Percentiles rank a stretch among this genome's conserved stretches.
phyloP scores from a whole-genome alignment of 2,329 filamentous ascomycete genomes.

The Chrysoporthe cubensis region DNA sequence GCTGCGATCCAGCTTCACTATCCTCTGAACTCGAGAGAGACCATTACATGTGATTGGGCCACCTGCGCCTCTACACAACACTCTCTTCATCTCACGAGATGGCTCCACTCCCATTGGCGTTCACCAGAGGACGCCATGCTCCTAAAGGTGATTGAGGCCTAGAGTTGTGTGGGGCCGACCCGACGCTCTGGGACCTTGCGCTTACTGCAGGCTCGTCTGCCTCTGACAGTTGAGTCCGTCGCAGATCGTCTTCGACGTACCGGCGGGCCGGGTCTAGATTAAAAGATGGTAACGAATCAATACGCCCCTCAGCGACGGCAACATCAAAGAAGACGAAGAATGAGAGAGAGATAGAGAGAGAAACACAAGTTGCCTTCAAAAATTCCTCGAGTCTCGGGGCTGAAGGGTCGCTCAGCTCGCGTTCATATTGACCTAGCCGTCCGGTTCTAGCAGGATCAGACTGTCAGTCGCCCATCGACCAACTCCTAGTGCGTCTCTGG shows the following conservation, averaged over 20 bases:
- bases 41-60: not conserved
- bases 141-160: not conserved
- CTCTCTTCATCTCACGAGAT: not conserved
- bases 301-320: not conserved
- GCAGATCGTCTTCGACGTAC: not conserved
- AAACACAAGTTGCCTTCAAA: too few species aligned
- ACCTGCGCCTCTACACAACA: not conserved
- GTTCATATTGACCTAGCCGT: too few species aligned
- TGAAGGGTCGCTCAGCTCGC: too few species aligned
- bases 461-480: too few species aligned
- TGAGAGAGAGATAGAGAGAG: too few species aligned
- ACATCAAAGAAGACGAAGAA: too few species aligned
- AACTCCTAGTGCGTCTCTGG: too few species aligned
- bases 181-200: conserved; percentile 4
- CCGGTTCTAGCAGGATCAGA: too few species aligned
- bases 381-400: too few species aligned
- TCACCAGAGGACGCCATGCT: not conserved
- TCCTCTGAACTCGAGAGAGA: not conserved
- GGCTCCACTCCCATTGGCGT: too few species aligned
- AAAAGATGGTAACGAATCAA: not conserved
- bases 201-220: not conserved
- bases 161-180: not conserved
- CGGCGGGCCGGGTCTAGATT: not conserved
- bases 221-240: not conserved
- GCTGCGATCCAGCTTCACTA: not conserved